Conservation (phyloP, 1,284 basidiomycete genomes). For the Takashimella tepidaria region DNA sequence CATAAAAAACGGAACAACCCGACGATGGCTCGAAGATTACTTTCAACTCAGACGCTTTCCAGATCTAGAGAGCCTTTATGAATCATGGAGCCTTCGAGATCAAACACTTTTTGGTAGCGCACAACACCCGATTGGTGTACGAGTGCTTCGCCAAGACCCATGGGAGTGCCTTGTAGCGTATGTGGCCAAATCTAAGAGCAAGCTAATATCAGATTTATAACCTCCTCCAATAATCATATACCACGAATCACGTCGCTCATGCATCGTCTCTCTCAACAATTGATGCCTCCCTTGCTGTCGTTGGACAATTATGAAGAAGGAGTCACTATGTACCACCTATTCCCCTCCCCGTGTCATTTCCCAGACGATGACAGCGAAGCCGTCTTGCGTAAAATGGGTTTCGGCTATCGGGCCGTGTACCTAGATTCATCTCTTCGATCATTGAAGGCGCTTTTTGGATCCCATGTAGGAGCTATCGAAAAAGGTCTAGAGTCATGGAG, state of each 20-base stretch:
- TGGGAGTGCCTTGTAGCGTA: constrained; percentile 93
- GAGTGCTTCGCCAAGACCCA: constrained; percentile 85
- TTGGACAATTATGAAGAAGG: constrained; percentile 27
- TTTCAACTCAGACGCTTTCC: constrained; percentile 62
- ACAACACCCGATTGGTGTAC: constrained; percentile 52
- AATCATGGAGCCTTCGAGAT: constrained; percentile 69
- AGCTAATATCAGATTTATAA: constrained; percentile 66
- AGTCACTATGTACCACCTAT: constrained; percentile 64
- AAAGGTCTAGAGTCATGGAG: constrained; percentile 24
- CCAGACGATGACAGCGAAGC: constrained; percentile 57
- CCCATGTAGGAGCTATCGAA: constrained; percentile 26
- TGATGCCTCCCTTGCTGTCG: constrained; percentile 58
- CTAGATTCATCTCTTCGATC: constrained; percentile 77
- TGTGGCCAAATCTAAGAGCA: constrained; percentile 48
- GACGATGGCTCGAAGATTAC: constrained; percentile 76
- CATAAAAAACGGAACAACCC: constrained; percentile 58
- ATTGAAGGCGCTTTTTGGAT: constrained; percentile 55
- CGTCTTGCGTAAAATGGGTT: constrained; percentile 74
- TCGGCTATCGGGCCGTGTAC: constrained; percentile 92
- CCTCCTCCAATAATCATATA: constrained; percentile 97
- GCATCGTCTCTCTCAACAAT: constrained; percentile 60
- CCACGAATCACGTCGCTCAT: constrained; percentile 86
- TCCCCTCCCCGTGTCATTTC: constrained; percentile 71
- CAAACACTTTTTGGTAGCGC: constrained; percentile 63
- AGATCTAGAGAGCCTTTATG: constrained; percentile 57